phyloP scores from a whole-genome alignment of 495 filamentous ascomycete genomes.

The Annulohypoxylon moriforme region DNA sequence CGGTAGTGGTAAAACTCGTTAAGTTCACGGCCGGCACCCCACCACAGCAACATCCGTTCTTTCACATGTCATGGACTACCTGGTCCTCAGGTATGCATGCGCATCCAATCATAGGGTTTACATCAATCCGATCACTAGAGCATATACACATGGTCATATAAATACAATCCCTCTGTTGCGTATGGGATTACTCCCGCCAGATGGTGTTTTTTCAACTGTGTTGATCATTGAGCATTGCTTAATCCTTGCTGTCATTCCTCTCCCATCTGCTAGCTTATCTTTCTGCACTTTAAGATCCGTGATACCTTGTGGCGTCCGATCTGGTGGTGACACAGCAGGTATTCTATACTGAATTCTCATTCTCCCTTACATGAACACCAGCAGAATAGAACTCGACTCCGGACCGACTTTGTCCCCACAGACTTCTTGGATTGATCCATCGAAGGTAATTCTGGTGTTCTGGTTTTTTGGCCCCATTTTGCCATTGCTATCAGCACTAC shows the following conservation, averaged over 20 bases:
- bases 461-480: background rate
- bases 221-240: background rate
- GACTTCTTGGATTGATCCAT: background rate
- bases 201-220: background rate
- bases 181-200: background rate
- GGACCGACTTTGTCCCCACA: background rate
- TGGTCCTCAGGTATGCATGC: background rate
- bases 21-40: conserved; percentile 13
- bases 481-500: background rate
- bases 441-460: background rate
- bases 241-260: background rate
- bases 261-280: background rate
- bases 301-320: background rate
- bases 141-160: background rate
- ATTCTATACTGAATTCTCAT: background rate
- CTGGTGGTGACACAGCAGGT: background rate
- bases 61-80: conserved; percentile 40
- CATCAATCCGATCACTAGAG: background rate
- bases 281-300: background rate
- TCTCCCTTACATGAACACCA: conserved; percentile 16
- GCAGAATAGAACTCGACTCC: background rate
- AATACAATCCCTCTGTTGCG: background rate
- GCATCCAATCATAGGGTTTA: background rate
- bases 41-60: conserved; percentile 45
- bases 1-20: conserved; percentile 14